Conservation (phyloP, 768 basidiomycete species). For the Dioszegia hungarica region DNA sequence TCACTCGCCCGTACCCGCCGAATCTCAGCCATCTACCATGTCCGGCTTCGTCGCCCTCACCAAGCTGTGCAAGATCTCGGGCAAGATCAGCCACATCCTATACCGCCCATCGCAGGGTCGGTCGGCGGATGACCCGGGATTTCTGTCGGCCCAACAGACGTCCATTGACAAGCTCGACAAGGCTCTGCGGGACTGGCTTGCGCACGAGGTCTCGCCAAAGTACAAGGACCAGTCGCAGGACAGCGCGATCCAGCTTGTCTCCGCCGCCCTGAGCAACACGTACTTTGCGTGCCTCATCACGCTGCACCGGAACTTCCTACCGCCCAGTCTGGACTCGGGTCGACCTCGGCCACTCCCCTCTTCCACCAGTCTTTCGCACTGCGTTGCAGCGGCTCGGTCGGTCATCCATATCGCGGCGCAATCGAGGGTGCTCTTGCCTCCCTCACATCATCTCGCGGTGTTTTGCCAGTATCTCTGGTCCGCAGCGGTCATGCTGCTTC, state of each 20-base stretch:
- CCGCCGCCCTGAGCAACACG: conserved; percentile 35
- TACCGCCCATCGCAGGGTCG: conserved; percentile 35
- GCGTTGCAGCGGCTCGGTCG: conserved; percentile 42
- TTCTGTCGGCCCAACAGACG: conserved; percentile 68
- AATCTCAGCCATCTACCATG: conserved; percentile 61
- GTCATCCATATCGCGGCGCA: conserved; percentile 43
- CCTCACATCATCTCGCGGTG: conserved; percentile 39
- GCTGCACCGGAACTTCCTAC: conserved; percentile 41
- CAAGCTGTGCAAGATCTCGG: conserved; percentile 76
- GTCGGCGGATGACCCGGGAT: conserved; percentile 67
- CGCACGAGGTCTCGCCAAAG: conserved; percentile 52
- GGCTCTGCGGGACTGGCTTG: conserved; percentile 76
- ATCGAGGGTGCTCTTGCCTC: conserved; percentile 34
- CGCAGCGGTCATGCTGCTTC: conserved; percentile 37
- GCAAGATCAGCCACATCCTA: conserved; percentile 51
- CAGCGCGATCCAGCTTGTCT: conserved; percentile 31
- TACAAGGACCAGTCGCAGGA: conserved; percentile 37
- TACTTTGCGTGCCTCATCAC: conserved; percentile 42
- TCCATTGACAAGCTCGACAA: conserved; percentile 72
- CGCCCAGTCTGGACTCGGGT: conserved; percentile 31
- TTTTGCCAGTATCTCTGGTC: conserved; percentile 44
- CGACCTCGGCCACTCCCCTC: conserved; percentile 34
- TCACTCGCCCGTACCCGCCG: conserved; percentile 8
- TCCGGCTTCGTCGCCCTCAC: conserved; percentile 70
- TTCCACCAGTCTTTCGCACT: conserved; percentile 34